Conservation (phyloP, 257 asterid species). For the Solanum rostratum region DNA sequence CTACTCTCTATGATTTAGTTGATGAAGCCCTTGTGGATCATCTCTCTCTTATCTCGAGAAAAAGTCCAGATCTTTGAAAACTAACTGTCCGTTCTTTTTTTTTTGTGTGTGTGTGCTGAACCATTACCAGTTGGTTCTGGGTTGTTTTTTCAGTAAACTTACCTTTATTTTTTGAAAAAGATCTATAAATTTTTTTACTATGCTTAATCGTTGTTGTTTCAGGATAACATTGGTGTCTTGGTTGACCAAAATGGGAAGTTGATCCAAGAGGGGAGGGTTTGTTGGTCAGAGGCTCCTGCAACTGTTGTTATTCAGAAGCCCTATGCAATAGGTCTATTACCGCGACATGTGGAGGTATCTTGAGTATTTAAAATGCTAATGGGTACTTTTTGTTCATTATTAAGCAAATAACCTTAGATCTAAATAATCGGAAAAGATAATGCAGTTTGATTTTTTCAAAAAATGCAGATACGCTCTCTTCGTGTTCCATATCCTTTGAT, state of each 20-base stretch:
- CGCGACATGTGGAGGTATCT: conserved; percentile 86
- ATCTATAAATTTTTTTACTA: neutral
- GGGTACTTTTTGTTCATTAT: neutral
- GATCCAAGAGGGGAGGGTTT: conserved; percentile 89
- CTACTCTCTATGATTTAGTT: neutral
- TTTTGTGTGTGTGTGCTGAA: neutral
- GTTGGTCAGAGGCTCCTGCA: conserved; percentile 99
- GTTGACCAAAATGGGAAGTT: conserved; percentile 99
- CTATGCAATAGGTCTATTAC: conserved; percentile 85
- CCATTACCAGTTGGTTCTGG: neutral
- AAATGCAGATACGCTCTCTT: conserved; percentile 81
- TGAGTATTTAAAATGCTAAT: neutral
- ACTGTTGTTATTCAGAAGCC: conserved; percentile 69
- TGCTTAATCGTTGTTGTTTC: conserved; percentile 4
- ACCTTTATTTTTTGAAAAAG: neutral
- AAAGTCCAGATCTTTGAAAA: neutral
- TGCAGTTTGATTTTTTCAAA: conserved; percentile 13
- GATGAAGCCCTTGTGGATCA: neutral
- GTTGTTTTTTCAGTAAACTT: neutral
- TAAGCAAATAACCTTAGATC: neutral
- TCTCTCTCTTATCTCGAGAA: neutral
- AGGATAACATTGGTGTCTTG: conserved; percentile 97
- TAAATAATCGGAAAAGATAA: neutral
- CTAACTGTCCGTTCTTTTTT: neutral
- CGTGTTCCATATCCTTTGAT: conserved; percentile 85